Conservation (phyloP, 345 rosid genomes). For the Populus tremula region DNA sequence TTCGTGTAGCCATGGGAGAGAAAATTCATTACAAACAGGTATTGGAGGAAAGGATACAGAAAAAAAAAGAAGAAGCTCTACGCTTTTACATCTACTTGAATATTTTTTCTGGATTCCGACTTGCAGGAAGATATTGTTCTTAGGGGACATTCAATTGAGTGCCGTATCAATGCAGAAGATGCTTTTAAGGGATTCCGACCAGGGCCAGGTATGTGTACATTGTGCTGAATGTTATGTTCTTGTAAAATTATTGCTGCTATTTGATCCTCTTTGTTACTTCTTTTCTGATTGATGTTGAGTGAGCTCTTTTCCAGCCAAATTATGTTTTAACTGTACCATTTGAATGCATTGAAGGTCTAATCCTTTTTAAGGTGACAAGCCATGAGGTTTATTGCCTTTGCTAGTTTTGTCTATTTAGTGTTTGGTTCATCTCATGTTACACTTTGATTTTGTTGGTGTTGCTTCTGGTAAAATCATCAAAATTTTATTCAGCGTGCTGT, state of each 20-base stretch:
- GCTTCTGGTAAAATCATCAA: not conserved
- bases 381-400: not conserved
- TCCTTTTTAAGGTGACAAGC: not conserved
- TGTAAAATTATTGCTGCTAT: not conserved
- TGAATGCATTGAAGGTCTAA: not conserved
- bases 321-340: not conserved
- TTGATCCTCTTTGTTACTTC: not conserved
- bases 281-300: not conserved
- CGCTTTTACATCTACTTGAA: not conserved
- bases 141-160: constrained; percentile 95
- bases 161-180: constrained; percentile 98
- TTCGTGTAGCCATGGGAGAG: constrained; percentile 96
- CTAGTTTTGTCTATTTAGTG: not conserved
- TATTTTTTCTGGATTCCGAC: not conserved
- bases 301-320: not conserved
- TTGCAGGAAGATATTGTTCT: constrained; percentile 90
- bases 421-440: not conserved
- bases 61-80: not conserved
- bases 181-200: constrained; percentile 96
- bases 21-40: constrained; percentile 88
- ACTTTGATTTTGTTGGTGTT: constrained; percentile 3
- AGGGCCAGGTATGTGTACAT: constrained; percentile 70
- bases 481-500: not conserved
- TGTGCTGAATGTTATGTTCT: not conserved
- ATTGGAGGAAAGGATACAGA: constrained; percentile 7